Base-by-base conservation (phyloP, 768 basidiomycete genomes). In the Baorangia bicolor region DNA sequence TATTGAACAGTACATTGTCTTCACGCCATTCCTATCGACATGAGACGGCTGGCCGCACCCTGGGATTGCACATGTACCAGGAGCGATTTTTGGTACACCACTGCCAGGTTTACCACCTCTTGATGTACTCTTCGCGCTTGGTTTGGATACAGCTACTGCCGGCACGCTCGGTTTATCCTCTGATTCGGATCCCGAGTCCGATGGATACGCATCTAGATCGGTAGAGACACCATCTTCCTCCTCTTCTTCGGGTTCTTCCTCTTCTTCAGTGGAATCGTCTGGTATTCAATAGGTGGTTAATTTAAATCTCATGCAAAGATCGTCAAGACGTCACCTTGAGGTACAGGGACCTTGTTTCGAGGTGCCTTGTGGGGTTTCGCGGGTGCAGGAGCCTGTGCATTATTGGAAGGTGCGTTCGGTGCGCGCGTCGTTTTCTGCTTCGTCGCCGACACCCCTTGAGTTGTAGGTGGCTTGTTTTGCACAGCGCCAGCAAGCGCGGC, bases 1-100 rank as follows among this genome's bases (percentile, higher is more conserved):
- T 69, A 71, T 69, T 5, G 84, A 86, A 61, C 86, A 87, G 62
- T 83, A 87, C 43, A 78, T 77, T 44, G 74, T 71, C 64, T 74
- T 79, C 53, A 73, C 59, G 18, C 84, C 84, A 62, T 77, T 75
- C 56, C 74, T 72, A 68, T 85, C 81, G 60, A 82, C 74, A 63
- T 84, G 79, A 58, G 79, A 80, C 58, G 78, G 77, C 67, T 86
- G 72, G 50, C 77, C 77, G 67, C 85, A 87, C 52, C 78, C 79
- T 60, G 80, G 80, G 62, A 86, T 77, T 59, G 78, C 75, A 59
- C 85, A 87, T 51, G 66, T 69, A 18, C 75, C 81, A 75, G 57
- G 48, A 31, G 25, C 38, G 20, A 37, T 39, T 30, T 21, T 53
- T 41, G 50, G 55, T 18, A 12, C 49, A 30, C 55, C 31, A 13